Percentiles rank a stretch among this genome's conserved stretches.
Evolutionary conservation across 305 asterid species (phyloP).

Genomic region (Rubia balearica): DNA sequence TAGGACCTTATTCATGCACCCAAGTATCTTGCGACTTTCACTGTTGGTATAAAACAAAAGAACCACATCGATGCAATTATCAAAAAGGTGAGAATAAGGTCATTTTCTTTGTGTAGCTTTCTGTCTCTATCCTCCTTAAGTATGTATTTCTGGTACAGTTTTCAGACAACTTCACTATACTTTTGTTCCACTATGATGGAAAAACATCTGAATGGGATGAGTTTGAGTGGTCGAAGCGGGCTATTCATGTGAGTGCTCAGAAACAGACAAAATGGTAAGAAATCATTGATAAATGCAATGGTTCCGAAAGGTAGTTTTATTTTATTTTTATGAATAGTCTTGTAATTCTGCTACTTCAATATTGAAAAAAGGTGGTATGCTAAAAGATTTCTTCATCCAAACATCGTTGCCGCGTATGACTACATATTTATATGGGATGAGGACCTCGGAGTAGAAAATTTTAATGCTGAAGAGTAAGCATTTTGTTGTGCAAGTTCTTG

Average conservation of each 20-base stretch:
- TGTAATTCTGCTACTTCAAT: neutral
- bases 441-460: neutral
- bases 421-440: neutral
- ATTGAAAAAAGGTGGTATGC: neutral
- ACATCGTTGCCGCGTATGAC: neutral
- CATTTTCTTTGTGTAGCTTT: neutral
- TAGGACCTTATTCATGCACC: conserved; percentile 24
- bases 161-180: neutral
- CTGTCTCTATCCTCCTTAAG: too few relatives aligned
- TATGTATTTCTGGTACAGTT: neutral
- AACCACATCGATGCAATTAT: conserved; percentile 25
- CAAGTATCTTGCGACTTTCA: conserved; percentile 25
- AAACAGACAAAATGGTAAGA: neutral
- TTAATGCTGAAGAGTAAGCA: neutral
- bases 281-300: neutral
- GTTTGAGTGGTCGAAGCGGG: neutral
- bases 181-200: neutral
- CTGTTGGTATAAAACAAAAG: conserved; percentile 26
- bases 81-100: conserved; percentile 11
- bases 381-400: neutral
- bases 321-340: too few relatives aligned
- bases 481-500: too few relatives aligned
- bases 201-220: neutral
- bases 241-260: neutral
- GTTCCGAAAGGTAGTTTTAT: too few relatives aligned